phyloP scores from a whole-genome alignment of 768 basidiomycete genomes.

The Suillus decipiens region DNA sequence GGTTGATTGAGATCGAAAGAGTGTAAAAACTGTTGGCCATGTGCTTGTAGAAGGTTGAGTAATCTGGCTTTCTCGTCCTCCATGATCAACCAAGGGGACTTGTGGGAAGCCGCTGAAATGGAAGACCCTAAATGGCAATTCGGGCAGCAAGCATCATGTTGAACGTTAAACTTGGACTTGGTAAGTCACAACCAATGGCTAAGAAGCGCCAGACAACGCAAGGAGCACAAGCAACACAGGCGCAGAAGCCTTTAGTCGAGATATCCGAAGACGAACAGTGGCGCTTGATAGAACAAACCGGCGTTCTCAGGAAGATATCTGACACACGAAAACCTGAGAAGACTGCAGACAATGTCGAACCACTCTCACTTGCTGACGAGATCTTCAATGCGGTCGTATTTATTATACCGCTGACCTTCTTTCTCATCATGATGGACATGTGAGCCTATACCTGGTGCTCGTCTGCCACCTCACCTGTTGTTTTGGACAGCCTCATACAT shows the following conservation, averaged over 20 bases:
- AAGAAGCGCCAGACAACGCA: constrained; percentile 28
- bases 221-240: constrained; percentile 14
- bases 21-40: constrained; percentile 47
- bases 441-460: constrained; percentile 39
- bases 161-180: not conserved
- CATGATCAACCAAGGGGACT: constrained; percentile 15
- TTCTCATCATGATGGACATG: constrained; percentile 86
- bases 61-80: constrained; percentile 33
- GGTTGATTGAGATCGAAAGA: constrained; percentile 36
- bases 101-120: not conserved
- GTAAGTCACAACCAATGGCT: constrained; percentile 25
- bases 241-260: constrained; percentile 36
- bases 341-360: constrained; percentile 35
- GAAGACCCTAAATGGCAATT: constrained; percentile 7
- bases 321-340: constrained; percentile 10
- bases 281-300: constrained; percentile 70
- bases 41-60: constrained; percentile 44
- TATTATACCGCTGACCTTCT: constrained; percentile 73
- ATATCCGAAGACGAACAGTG: constrained; percentile 78
- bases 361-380: constrained; percentile 58
- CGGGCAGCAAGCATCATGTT: constrained; percentile 7
- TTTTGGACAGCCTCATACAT: constrained; percentile 61
- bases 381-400: constrained; percentile 64
- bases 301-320: constrained; percentile 47
- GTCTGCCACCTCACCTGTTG: constrained; percentile 6